Evolutionary conservation across 1,284 basidiomycete genomes (phyloP), one percentile per base, ranked within the genome.

Genomic region (Spongispora temasekensis): DNA sequence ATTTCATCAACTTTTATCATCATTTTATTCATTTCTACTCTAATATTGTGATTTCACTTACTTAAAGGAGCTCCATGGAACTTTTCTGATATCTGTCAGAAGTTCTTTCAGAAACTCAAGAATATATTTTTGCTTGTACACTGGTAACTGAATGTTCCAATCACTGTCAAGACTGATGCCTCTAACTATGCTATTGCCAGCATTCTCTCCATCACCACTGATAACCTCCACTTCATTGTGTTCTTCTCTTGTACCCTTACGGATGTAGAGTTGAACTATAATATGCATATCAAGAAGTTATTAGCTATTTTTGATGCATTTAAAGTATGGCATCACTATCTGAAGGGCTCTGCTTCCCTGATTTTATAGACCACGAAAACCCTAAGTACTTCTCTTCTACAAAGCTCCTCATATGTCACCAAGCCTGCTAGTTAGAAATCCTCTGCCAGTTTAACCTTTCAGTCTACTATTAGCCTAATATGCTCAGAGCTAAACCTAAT

Each of bases 121-220:
- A n/a, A n/a, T n/a, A n/a, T n/a, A 40, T 62, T 65, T 0, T 15
- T 65, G 6, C 60, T 64, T 1, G 30, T 21, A 0, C 58, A 65
- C 15, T 62, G 53, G 53, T 12, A 19, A 6, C 55, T 19, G 0
- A 34, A 61, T n/a, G 6, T 35, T 34, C 61, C 40, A 0, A 19
- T 64, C 1, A 56, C 28, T 5, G 53, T 62, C 4, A 52, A 58
- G 2, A 70, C 37, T 19, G 37, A 40, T 19, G 37, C 37, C 17
- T 40, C 37, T 12, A 19, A 40, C 37, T 40, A 40, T 57, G 72
- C 76, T 12, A 58, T 77, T 4, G 67, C 70, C 13, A 71, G 67
- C 25, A 67, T 79, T 21, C 62, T 74, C 61, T 68, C 65, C n/a
- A n/a, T n/a, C n/a, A n/a, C n/a, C n/a, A n/a, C n/a, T n/a, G n/a